A percentile compares a stretch with the other conserved stretches of the same genome.
Conservation (phyloP, 495 filamentous ascomycete species). For the Viridothelium virens region DNA sequence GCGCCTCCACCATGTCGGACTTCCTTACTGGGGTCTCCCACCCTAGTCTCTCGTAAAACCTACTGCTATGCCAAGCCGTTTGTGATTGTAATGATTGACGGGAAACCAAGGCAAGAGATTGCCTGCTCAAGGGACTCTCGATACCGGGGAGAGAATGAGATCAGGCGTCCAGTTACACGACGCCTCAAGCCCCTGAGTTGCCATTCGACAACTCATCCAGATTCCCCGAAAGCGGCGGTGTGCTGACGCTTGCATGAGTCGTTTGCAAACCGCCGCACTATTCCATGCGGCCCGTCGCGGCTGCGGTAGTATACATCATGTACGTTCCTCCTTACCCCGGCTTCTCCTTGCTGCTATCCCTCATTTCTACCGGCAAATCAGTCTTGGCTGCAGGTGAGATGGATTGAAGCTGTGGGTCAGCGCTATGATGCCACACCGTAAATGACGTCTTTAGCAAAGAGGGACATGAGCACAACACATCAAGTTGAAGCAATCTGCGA, state of each 20-base stretch:
- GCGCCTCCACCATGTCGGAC: background rate
- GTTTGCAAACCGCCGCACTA: constrained; percentile 2
- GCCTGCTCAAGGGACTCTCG: background rate
- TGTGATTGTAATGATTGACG: background rate
- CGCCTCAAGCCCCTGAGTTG: background rate
- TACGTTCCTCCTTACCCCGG: background rate
- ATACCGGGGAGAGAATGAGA: no score
- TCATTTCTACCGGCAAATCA: background rate
- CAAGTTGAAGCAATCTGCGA: background rate
- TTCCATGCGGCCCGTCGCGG: constrained; percentile 6
- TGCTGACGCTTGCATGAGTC: constrained; percentile 10
- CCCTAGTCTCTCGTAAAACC: background rate
- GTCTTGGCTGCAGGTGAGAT: background rate
- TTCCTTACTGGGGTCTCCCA: background rate
- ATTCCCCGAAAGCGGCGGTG: constrained; percentile 5
- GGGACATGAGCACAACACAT: no score
- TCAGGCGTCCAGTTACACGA: background rate
- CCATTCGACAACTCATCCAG: constrained; percentile 1
- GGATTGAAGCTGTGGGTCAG: background rate
- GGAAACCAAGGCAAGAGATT: background rate
- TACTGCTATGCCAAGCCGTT: background rate
- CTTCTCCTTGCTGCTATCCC: background rate
- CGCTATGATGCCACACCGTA: background rate
- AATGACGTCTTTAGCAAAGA: background rate
- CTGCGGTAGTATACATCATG: background rate